These are phyloP conservation scores for Rhexocercosporidium sp. DNA, from an alignment of 2,329 filamentous ascomycete species.

Conservation along the genomic window DNA sequence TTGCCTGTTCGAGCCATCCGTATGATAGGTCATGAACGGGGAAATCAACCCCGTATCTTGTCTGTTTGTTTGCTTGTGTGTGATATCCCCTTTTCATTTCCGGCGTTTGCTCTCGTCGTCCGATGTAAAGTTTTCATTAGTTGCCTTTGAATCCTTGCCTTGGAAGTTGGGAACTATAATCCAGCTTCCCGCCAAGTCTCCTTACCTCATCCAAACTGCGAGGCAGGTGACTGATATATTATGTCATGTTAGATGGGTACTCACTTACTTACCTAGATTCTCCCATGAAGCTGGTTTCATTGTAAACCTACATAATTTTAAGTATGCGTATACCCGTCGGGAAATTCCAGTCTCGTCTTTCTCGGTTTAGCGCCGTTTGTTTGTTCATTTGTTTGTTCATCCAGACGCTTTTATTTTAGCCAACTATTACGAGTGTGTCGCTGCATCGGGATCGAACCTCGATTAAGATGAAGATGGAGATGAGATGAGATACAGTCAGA, in stretches of 20 bases:
- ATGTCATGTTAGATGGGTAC: background rate
- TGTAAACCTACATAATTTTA: background rate
- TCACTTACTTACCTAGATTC: no score
- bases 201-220: no score
- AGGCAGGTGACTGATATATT: background rate
- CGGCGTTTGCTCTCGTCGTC: background rate
- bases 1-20: background rate
- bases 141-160: no score
- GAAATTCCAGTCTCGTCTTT: no score
- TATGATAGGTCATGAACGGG: background rate
- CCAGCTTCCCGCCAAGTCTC: no score
- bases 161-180: no score
- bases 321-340: no score
- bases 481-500: slow-evolving; percentile 4
- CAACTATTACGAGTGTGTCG: background rate
- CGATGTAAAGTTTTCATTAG: no score
- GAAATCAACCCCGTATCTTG: background rate
- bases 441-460: background rate
- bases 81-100: background rate
- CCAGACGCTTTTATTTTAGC: no score
- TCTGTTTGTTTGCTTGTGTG: background rate
- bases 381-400: background rate
- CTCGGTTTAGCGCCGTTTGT: background rate
- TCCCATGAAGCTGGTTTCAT: no score
- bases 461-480: background rate